Evolutionary conservation across 2,329 filamentous ascomycete genomes (phyloP), one percentile per base, ranked within the genome.

Genomic region (Plenodomus tracheiphilus): DNA sequence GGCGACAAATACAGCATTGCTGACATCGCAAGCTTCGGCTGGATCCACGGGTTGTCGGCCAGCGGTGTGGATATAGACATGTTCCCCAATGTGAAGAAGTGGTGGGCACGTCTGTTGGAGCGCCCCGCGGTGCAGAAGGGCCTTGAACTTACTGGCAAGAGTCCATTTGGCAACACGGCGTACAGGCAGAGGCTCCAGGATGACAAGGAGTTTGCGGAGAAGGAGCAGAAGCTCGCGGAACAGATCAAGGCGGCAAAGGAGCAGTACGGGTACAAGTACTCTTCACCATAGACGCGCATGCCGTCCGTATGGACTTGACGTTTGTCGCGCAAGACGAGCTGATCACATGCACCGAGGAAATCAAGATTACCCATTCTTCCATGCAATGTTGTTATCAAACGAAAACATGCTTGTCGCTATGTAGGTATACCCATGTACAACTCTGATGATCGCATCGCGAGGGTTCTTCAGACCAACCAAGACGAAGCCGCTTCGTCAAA

Each of bases 181-280:
- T 69, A 79, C 44, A 47, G 68, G 54, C 65, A 74, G 66, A 70
- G 70, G 20, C 42, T 81, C 48, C 72, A 76, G 61, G 70, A 77
- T 2, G 77, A 82, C 30, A 67, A 73, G 18, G 79, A 80, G 51
- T 77, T 75, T 53, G 77, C 72, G 61, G 70, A 77, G 67, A 73
- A 75, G 62, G 73, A 79, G 53, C 70, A 74, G 30, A 60, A 70
- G 51, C 47, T 75, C 18, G 58, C 53, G 46, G 66, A 73, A 38
- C 44, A 71, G 40, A 63, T 71, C 44, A 65, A 72, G 48, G 71
- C 70, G 46, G 75, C 75, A 9, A 77, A 77, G 61, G 70, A 76
- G 57, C 64, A 77, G 58, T 77, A 77, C 54, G 66, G 70, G 5
- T 78, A 78, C 65, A 76, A 77, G 62, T 77, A 71, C 56, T 58